phyloP scores from a whole-genome alignment of 2,329 filamentous ascomycete species.

The Sporothrix schenckii region DNA sequence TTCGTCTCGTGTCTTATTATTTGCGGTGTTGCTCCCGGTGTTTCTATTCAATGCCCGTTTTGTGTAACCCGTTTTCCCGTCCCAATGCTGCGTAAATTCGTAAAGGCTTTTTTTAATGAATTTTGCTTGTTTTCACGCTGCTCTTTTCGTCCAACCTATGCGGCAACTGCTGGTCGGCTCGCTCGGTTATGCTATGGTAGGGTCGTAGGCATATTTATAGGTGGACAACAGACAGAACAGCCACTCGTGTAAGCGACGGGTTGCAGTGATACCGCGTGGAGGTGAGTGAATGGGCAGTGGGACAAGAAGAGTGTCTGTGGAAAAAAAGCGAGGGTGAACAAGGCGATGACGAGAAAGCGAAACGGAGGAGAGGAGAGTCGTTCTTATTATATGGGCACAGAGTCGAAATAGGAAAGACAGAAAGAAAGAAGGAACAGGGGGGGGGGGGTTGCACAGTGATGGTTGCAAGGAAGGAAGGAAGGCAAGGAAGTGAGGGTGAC shows the following conservation, averaged over 20 bases:
- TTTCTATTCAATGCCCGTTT: neutral
- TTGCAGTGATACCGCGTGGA: neutral
- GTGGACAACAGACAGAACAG: neutral
- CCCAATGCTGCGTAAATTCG: conserved; percentile 10
- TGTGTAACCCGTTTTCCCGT: neutral
- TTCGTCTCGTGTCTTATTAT: neutral
- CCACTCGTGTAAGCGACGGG: conserved; percentile 11
- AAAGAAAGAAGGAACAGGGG: neutral
- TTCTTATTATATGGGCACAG: neutral
- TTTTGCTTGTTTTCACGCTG: neutral
- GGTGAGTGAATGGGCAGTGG: neutral
- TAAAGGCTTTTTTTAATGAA: neutral
- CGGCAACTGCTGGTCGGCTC: neutral
- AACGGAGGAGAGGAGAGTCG: conserved; percentile 4
- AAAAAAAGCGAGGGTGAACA: neutral
- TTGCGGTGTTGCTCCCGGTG: neutral
- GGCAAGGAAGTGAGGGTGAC: conserved; percentile 3
- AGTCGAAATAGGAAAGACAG: conserved; percentile 3
- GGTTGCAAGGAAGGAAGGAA: neutral
- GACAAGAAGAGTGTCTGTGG: neutral
- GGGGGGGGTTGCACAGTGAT: neutral
- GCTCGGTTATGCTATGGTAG: conserved; percentile 12
- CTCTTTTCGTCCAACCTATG: neutral
- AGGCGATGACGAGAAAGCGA: neutral
- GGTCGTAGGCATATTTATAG: conserved; percentile 24